Base-by-base conservation (phyloP, 768 basidiomycete genomes). In the Mycena venus region DNA sequence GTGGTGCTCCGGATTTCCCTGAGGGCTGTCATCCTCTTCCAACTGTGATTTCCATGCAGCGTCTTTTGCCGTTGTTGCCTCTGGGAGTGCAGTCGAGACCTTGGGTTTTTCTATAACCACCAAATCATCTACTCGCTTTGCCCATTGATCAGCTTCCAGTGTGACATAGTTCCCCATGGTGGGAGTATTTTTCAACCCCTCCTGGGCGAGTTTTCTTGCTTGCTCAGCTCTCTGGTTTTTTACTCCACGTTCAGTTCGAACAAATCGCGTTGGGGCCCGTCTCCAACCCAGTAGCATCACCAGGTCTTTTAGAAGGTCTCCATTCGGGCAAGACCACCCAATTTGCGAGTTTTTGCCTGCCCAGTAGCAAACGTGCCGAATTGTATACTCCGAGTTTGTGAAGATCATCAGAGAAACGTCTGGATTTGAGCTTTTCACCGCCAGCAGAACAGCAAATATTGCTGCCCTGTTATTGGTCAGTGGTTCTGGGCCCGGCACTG, bases 331-430 rank as follows among this genome's bases (percentile, higher is more conserved):
- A 0, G 42, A 29, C 47, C 63, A 65, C 12, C 63, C 63, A 11
- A 51, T 21, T 27, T 65, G 63, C 2, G 44, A 49, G 8, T 67
- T 67, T n/a, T 67, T 67, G 0, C 51, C 65, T 27, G 53, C 65
- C 53, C 65, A 67, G 36, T 40, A 56, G 25, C 53, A 68, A 29
- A 19, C 49, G 40, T 66, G 66, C 10, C 66, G 55, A 14, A 58
- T 68, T 8, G 19, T 23, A 29, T 68, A 44, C n/a, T 58, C 55
- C 2, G 66, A 68, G 40, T 58, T 25, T 3, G 53, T 68, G 31
- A 42, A 58, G 1, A 58, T 44, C 66, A 68, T 68, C 21, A 68
- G n/a, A 0, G 66, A 68, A 7, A 25, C 11, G 3, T 44, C 19
- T 10, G 55, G 66, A n/a, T 68, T 44, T 21, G 66, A 14, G 5